Evolutionary conservation across 495 filamentous ascomycete species (phyloP).

Genomic region (Lophium mytilinum): DNA sequence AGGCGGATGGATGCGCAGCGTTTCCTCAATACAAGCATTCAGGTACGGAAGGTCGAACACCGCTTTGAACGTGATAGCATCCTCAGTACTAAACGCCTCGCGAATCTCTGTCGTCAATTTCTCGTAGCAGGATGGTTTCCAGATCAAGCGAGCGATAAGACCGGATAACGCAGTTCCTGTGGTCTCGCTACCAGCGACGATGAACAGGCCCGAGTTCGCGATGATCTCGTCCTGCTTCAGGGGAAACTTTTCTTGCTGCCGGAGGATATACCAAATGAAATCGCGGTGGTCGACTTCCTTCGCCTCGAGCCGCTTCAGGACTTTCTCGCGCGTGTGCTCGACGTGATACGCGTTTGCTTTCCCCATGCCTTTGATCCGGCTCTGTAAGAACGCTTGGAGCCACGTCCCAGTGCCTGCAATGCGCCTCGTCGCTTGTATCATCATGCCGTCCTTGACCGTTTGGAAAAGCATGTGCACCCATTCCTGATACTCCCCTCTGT

Average conservation of each 20-base stretch:
- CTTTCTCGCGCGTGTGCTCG: conserved; percentile 8
- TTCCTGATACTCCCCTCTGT: conserved; percentile 13
- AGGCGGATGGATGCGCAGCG: conserved; percentile 17
- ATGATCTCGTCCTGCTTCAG: conserved; percentile 16
- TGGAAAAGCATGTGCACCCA: conserved; percentile 14
- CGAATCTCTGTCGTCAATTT: conserved; percentile 19
- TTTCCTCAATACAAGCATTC: conserved; percentile 19
- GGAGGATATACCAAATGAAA: conserved; percentile 17
- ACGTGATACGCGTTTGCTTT: conserved; percentile 9
- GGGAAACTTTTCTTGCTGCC: conserved; percentile 13
- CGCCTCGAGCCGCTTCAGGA: conserved; percentile 5
- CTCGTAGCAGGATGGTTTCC: conserved; percentile 12
- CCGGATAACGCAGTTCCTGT: conserved; percentile 14
- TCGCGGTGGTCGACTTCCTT: conserved; percentile 10
- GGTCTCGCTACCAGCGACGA: conserved; percentile 25
- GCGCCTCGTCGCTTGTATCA: conserved; percentile 7
- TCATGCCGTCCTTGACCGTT: conserved; percentile 9
- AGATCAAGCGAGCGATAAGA: conserved; percentile 14
- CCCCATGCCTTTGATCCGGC: conserved; percentile 9
- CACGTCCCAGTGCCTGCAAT: conserved; percentile 14
- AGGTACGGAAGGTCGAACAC: conserved; percentile 14
- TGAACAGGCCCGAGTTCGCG: conserved; percentile 12
- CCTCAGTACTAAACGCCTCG: conserved; percentile 9
- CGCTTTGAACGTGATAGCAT: conserved; percentile 17
- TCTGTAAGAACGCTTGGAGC: conserved; percentile 12